Evolutionary conservation across 75 land plant genomes (phyloP), one percentile per base, ranked within the genome.

Genomic region (Pinus tabuliformis): DNA sequence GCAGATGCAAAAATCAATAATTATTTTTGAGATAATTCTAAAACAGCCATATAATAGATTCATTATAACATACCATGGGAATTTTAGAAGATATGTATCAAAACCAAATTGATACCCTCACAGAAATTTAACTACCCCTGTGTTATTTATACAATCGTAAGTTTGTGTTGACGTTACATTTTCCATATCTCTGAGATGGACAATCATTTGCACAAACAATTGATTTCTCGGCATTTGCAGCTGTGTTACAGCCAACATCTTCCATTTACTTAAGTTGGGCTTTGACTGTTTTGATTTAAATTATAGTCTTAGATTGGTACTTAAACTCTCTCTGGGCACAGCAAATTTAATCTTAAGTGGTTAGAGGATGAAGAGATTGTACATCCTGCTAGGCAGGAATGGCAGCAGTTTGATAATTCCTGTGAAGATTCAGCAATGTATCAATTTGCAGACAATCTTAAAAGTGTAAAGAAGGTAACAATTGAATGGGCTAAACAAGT

Each of bases 221-320:
- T 66, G 4, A n/a, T n/a, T 74, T 57, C 18, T 64, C 13, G 22
- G 74, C 36, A 73, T 58, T 73, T 22, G 22, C 75, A 24, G 17
- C 3, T 49, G 54, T 49, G 54, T 9, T 49, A 49, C 54, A 49
- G 12, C 21, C 5, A 73, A 73, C 60, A 17, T 57, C 30, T 22
- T 73, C 57, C 33, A 73, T 57, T 16, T 24, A 54, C 54, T n/a
- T 20, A 56, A 24, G 17, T 54, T 30, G 5, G 26, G 72, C 52
- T 42, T 49, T 9, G 72, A 42, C 49, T 42, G 22, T 20, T 24
- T 62, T 62, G 24, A 28, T 62, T 62, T 24, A 17, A 12, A 21
- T 45, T 68, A 17, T 39, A 39, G 42, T 17, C 18, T 17, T 6
- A 33, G 39, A 64, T 64, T 33, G 68, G 6, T 5, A 16, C n/a